Evolutionary conservation across 2,329 filamentous ascomycete species (phyloP), one percentile per base, ranked within the genome.

Genomic region (Metarhizium album): DNA sequence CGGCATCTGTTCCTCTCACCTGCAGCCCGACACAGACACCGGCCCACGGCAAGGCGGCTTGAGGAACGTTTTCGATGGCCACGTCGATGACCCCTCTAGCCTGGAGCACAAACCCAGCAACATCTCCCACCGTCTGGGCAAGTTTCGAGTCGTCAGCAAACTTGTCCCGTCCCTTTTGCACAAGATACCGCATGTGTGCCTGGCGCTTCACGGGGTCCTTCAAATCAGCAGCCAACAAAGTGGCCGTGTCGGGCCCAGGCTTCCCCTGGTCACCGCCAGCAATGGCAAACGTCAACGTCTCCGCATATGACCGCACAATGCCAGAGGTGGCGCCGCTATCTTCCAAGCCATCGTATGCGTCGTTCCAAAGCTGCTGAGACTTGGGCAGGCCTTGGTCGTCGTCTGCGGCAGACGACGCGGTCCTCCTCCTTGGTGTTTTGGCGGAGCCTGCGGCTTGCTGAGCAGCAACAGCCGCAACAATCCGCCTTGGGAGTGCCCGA

Each of bases 1-100:
- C 4, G n/a, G 37, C n/a, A 40, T 40, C 7, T 38, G 37, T 40
- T 20, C 6, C 14, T 45, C 24, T 29, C 42, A 53, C 52, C 49
- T 53, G 52, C n/a, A 53, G 40, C 27, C 49, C 52, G 27, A 52
- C 52, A 29, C 52, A 53, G 22, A 53, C 52, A n/a, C 52, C 52
- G n/a, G 52, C 52, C 52, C 52, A 53, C 16, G 52, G 52, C 31
- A 53, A 29, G 24, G 52, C 52, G 22, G 52, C 52, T 45, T 53
- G 52, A 4, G 52, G 52, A 31, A 52, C 49, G 31, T 53, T 53
- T 37, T 46, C 38, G 31, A 53, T 52, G 4, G 52, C 52, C 37
- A 52, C 52, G 40, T 53, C 52, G 27, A 53, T 51, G 13, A 49
- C 37, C 7, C 49, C 52, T 40, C 52, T 47, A 23, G 52, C 52